Conservation (phyloP, 352 stramenopile genomes). For the Pythium brachiatum region DNA sequence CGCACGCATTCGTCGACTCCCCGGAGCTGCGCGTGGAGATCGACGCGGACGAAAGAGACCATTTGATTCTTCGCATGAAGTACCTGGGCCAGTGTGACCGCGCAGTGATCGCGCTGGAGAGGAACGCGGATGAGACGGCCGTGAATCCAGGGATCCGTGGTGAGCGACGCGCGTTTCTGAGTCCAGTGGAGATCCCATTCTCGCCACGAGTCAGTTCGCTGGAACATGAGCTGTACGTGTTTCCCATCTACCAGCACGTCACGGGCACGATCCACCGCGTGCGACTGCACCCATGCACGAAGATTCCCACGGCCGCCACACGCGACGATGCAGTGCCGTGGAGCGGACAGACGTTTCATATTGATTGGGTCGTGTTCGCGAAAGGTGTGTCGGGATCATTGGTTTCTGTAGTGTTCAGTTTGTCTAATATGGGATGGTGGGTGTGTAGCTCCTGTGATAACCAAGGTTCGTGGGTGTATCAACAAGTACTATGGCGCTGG, state of each 20-base stretch:
- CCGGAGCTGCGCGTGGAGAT: slow-evolving; percentile 56
- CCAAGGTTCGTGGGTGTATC: slow-evolving; percentile 76
- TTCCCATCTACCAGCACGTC: slow-evolving; percentile 61
- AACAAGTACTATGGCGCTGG: slow-evolving; percentile 56
- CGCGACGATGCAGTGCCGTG: not conserved
- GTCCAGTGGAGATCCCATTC: slow-evolving; percentile 61
- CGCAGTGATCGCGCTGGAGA: slow-evolving; percentile 52
- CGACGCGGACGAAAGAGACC: slow-evolving; percentile 41
- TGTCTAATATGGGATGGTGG: not conserved
- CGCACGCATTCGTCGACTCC: slow-evolving; percentile 54
- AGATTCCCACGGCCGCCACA: slow-evolving; percentile 11
- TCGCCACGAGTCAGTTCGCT: slow-evolving; percentile 26
- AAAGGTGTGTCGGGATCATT: slow-evolving; percentile 35
- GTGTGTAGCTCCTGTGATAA: slow-evolving; percentile 49
- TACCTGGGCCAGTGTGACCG: slow-evolving; percentile 55
- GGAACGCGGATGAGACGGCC: slow-evolving; percentile 34
- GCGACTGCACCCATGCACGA: slow-evolving; percentile 57
- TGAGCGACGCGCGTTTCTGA: slow-evolving; percentile 35
- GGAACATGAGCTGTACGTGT: slow-evolving; percentile 52
- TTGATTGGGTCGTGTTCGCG: slow-evolving; percentile 69
- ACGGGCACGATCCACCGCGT: slow-evolving; percentile 55
- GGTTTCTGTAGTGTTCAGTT: not conserved
- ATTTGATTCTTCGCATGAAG: slow-evolving; percentile 60
- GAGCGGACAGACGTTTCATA: slow-evolving; percentile 61
- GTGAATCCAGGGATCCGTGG: slow-evolving; percentile 25